A percentile compares a stretch with the other conserved stretches of the same genome.
Evolutionary conservation across 208 protist species (phyloP).

Genomic region (Crithidia thermophila): DNA sequence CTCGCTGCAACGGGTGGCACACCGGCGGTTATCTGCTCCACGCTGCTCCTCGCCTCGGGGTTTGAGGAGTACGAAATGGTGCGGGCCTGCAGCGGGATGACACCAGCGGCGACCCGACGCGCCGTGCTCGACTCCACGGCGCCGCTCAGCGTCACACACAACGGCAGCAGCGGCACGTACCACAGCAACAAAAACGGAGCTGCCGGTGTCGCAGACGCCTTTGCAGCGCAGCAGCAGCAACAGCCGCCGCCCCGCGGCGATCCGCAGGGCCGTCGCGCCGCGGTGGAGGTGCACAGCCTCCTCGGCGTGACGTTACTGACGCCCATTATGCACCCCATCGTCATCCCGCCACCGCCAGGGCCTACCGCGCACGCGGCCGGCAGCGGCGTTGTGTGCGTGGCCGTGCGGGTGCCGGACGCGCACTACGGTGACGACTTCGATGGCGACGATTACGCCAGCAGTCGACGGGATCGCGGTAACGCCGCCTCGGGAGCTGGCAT

Average conservation of each 20-base stretch:
- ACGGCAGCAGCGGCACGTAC: neutral
- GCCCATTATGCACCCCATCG: constrained; percentile 64
- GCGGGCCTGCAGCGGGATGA: constrained; percentile 26
- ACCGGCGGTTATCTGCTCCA: constrained; percentile 47
- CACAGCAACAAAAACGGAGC: neutral
- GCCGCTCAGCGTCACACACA: neutral
- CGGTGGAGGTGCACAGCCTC: constrained; percentile 69
- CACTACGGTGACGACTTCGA: too few relatives aligned
- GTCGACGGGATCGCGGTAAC: too few relatives aligned
- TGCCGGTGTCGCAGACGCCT: neutral
- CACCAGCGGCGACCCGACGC: constrained; percentile 66
- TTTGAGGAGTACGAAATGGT: constrained; percentile 82
- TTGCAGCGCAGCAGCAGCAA: neutral
- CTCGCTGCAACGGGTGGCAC: too few relatives aligned
- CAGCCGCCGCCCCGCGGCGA: neutral
- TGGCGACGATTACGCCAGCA: too few relatives aligned
- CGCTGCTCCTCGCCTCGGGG: constrained; percentile 66
- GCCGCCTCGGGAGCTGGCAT: too few relatives aligned
- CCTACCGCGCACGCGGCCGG: neutral
- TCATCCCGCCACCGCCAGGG: constrained; percentile 22
- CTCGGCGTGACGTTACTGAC: constrained; percentile 60
- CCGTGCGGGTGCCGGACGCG: constrained; percentile 24
- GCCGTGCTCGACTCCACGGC: constrained; percentile 38
- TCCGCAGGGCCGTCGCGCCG: constrained; percentile 31
- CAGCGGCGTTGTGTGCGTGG: constrained; percentile 14